Percentiles rank a stretch among this genome's conserved stretches.
phyloP scores from a whole-genome alignment of 1,284 basidiomycete genomes.

The Cryptococcus hybrid region DNA sequence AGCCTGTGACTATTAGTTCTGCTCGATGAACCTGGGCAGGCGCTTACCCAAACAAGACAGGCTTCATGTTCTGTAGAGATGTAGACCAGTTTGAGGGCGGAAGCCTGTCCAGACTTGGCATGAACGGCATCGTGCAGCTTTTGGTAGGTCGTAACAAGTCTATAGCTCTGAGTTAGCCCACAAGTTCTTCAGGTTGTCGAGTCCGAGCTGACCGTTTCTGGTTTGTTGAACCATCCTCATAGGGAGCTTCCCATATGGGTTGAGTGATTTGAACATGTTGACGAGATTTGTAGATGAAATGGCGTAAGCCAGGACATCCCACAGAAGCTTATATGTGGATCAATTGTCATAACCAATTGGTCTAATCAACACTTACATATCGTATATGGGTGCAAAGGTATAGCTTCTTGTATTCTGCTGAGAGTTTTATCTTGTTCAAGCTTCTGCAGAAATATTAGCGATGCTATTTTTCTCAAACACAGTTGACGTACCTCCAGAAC shows the following conservation, averaged over 20 bases:
- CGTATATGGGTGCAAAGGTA: conserved; percentile 43
- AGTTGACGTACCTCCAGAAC: conserved; percentile 58
- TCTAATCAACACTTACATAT: conserved; percentile 31
- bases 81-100: conserved; percentile 76
- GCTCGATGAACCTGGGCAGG: no score
- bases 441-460: conserved; percentile 52
- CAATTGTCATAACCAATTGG: background rate
- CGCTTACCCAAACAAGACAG: conserved; percentile 62
- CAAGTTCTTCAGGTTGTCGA: background rate
- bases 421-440: conserved; percentile 62
- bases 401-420: conserved; percentile 36
- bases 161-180: conserved; percentile 33
- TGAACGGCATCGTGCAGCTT: conserved; percentile 78
- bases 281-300: conserved; percentile 93
- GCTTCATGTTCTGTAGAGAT: conserved; percentile 79
- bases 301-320: conserved; percentile 80
- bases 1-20: conserved; percentile 58
- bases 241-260: conserved; percentile 75
- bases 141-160: conserved; percentile 80
- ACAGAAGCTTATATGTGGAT: conserved; percentile 55
- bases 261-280: conserved; percentile 82
- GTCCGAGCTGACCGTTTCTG: conserved; percentile 28
- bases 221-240: conserved; percentile 55
- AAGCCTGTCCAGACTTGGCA: conserved; percentile 70
- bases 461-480: no score